Base-by-base conservation (phyloP, 2,329 filamentous ascomycete genomes). In the Neonectria faginata region DNA sequence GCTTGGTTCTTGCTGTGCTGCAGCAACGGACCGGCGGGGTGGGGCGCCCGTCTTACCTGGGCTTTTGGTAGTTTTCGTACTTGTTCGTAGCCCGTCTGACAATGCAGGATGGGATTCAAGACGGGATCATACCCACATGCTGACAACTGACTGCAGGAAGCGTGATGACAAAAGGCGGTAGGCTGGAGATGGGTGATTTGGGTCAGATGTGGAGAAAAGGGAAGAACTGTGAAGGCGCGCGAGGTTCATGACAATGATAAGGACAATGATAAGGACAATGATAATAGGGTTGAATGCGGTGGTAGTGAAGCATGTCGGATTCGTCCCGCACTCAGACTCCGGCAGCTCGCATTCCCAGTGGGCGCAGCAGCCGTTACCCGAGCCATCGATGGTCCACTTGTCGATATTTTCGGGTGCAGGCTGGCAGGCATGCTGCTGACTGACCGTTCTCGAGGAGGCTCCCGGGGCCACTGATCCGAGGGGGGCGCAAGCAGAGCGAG, bases 281-380 rank as follows among this genome's bases (percentile, higher is more conserved):
- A 16, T 39, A 14, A n/a, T 39, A 16, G 5, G 2, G 36, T 14
- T n/a, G 36, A 39, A 25, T 25, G 25, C 25, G 25, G 25, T 14
- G 36, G 36, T 22, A 22, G 22, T 39, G 36, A 39, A 39, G 36
- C 14, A n/a, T 8, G 14, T 39, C 36, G 36, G 3, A 39, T 3
- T 50, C 16, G 10, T 31, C 47, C 47, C 10, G 31, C 29, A 3
- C 25, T n/a, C n/a, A 29, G 29, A 29, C n/a, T 27, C 14, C 25
- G 25, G 25, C 25, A 25, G 47, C 29, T 50, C 48, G 48, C 48
- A 51, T 33, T 14, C 5, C 5, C 31, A 12, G 48, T 51, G 29
- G 48, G 48, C 48, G 48, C 48, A 51, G 48, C 39, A 42, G 39
- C n/a, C n/a, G 36, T 33, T 51, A 33, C n/a, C n/a, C 48, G 48